Evolutionary conservation across 805 yeast species (phyloP), one percentile per base, ranked within the genome.

Genomic region (Saccharomycopsis fermentans): DNA sequence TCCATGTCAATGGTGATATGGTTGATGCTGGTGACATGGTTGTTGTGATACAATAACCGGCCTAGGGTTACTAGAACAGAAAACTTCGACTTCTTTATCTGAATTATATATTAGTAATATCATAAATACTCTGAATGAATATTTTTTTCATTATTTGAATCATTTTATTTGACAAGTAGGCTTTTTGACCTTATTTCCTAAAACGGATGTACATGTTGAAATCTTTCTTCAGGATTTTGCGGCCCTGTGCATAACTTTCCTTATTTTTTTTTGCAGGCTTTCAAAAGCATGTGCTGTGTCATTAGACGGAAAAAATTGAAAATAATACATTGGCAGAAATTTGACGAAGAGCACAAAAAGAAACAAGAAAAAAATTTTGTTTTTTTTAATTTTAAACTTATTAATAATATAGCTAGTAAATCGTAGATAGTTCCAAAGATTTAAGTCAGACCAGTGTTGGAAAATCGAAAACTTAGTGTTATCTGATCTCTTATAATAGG

Each of bases 21-120:
- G 96, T 92, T 47, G 97, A 92, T 61, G 90, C 97, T 43, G 99
- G 99, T 63, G 98, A 94, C 70, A 73, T 90, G 62, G 96, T 94
- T 53, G 97, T 86, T 55, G 96, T 91, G 14, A 37, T 58, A 24
- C 50, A 40, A 19, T 56, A 36, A 43, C 11, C 3, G 3, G 14
- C 19, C n/a, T 16, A 17, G 6, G 16, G 17, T 3, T 17, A 37
- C n/a, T n/a, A n/a, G n/a, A n/a, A n/a, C n/a, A n/a, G n/a, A n/a
- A n/a, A n/a, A n/a, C n/a, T n/a, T n/a, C n/a, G n/a, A n/a, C n/a
- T n/a, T n/a, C n/a, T n/a, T n/a, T n/a, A n/a, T n/a, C n/a, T n/a
- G n/a, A n/a, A n/a, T n/a, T n/a, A n/a, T n/a, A n/a, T n/a, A n/a
- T n/a, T n/a, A n/a, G n/a, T n/a, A n/a, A n/a, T n/a, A n/a, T n/a